Evolutionary conservation across 768 basidiomycete genomes (phyloP), one percentile per base, ranked within the genome.

Genomic region (Cyclocybe cylindracea): DNA sequence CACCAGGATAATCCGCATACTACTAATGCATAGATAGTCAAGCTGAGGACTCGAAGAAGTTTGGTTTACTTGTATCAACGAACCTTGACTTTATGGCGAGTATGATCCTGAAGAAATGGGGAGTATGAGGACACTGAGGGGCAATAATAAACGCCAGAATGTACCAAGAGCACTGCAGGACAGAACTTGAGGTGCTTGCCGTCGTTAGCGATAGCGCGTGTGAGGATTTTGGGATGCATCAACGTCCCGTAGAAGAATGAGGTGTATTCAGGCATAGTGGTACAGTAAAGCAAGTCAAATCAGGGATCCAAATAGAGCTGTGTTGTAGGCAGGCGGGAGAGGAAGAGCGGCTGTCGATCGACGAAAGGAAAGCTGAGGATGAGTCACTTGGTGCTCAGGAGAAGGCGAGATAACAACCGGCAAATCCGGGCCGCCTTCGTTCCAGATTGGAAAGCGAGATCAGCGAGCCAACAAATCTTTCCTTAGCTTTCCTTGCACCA

Each of bases 191-290:
- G 75, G 55, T 85, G 73, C 7, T 70, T 59, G 7, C 87, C 89
- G 40, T 84, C 73, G 59, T 89, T 85, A 6, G 76, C 76, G 39
- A 97, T 83, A 6, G 97, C 93, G 14, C 85, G 74, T 51, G 75
- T 80, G 36, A 97, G 73, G 61, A 98, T 88, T 44, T 80, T 81
- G 5, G 94, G 93, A 61, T 94, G 91, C 78, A 95, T 85, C 16
- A 98, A 73, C 0, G 91, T 96, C 10, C 95, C 95, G 68, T 95
- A 94, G 73, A 93, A 89, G 69, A 94, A 95, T 13, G 86, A 86
- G 10, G 55, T 61, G 33, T 44, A 50, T n/a, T 29, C 47, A 11
- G 37, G 37, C 48, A 53, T 50, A 11, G 16, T 46, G 10, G 31
- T 24, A 0, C 5, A 24, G 24, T 5, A 24, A 24, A 24, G 24